Percentiles rank a stretch among this genome's conserved stretches.
Conservation (phyloP, 2,329 filamentous ascomycete species). For the Paramyrothecium roridum region DNA sequence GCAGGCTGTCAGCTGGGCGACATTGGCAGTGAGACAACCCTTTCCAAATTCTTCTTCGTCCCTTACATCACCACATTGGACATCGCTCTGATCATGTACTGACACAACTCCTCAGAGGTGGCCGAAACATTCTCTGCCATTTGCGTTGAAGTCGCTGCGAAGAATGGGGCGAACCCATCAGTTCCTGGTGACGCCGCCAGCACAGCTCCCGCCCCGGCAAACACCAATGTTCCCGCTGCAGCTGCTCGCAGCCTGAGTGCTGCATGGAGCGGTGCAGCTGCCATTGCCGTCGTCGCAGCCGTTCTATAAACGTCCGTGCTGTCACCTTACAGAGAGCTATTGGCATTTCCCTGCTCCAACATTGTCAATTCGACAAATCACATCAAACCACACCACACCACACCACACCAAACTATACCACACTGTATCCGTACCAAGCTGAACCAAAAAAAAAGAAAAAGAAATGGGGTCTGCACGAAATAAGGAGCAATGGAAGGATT, state of each 20-base stretch:
- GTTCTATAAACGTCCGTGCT: background rate
- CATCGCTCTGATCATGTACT: background rate
- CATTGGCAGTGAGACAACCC: conserved; percentile 26
- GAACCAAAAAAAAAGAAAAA: too few species aligned
- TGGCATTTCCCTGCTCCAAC: background rate
- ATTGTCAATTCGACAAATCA: too few species aligned
- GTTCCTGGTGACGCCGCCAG: too few species aligned
- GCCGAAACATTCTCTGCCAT: conserved; percentile 5
- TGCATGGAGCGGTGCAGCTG: conserved; percentile 6
- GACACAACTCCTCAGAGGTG: background rate
- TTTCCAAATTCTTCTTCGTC: background rate
- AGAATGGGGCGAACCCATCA: background rate
- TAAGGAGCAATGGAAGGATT: too few species aligned
- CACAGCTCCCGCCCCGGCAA: background rate
- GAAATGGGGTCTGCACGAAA: too few species aligned
- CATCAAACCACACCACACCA: too few species aligned
- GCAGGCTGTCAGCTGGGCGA: conserved; percentile 30
- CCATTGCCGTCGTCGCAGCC: conserved; percentile 4
- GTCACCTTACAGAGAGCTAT: background rate
- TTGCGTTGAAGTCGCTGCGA: conserved; percentile 2
- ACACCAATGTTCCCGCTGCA: background rate
- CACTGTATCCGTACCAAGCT: too few species aligned
- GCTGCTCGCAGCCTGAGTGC: conserved; percentile 1
- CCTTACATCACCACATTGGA: conserved; percentile 5
- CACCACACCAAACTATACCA: too few species aligned